Evolutionary conservation across 2,329 filamentous ascomycete genomes (phyloP).

Genomic region (Diaporthe citrichinensis): DNA sequence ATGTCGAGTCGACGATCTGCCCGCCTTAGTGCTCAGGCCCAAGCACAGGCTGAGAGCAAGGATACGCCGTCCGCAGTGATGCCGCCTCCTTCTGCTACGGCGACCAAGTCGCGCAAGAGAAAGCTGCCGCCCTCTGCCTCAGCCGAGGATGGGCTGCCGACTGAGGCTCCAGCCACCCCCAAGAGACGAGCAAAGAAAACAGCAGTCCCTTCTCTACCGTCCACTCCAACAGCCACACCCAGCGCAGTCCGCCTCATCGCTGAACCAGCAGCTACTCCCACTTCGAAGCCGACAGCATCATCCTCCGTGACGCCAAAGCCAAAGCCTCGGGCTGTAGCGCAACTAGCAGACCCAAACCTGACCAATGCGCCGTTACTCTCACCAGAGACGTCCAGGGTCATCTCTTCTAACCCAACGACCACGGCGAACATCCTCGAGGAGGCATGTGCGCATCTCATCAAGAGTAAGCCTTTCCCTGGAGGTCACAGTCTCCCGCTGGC

Average conservation of each 20-base stretch:
- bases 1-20: constrained; percentile 54
- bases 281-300: background rate
- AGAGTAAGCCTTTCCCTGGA: constrained; percentile 40
- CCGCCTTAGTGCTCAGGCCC: constrained; percentile 55
- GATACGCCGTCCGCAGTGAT: constrained; percentile 24
- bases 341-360: constrained; percentile 73
- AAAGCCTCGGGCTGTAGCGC: constrained; percentile 58
- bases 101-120: constrained; percentile 47
- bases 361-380: constrained; percentile 82
- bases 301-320: constrained; percentile 51
- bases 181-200: constrained; percentile 47
- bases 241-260: constrained; percentile 58
- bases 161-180: constrained; percentile 48
- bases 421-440: constrained; percentile 81
- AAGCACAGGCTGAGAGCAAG: constrained; percentile 36
- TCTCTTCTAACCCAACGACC: constrained; percentile 57
- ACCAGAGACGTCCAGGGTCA: constrained; percentile 75
- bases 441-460: constrained; percentile 81
- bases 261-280: constrained; percentile 45
- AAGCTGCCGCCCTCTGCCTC: constrained; percentile 43
- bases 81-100: constrained; percentile 40
- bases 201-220: constrained; percentile 48
- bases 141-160: constrained; percentile 38
- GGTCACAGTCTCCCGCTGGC: too few species aligned
- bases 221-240: constrained; percentile 62